Percentiles rank a stretch among this genome's conserved stretches.
phyloP scores from a whole-genome alignment of 805 yeast genomes.

The Candida chauliodis region DNA sequence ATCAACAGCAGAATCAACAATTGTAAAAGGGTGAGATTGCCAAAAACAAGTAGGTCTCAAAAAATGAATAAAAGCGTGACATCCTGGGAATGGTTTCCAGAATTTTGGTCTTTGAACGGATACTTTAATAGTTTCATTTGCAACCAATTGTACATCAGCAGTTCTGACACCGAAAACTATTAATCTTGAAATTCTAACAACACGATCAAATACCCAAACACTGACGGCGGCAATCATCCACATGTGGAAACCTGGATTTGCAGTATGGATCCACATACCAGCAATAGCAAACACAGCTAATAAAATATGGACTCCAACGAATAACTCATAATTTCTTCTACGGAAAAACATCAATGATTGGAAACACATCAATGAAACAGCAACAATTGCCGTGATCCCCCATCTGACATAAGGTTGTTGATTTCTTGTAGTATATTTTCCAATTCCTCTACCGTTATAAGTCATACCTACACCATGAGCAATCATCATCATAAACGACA shows the following conservation, averaged over 20 bases:
- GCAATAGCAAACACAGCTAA: conserved; percentile 43
- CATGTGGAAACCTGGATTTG: conserved; percentile 21
- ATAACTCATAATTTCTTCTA: conserved; percentile 50
- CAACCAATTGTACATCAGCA: conserved; percentile 33
- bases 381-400: conserved; percentile 25
- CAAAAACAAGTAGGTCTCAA: conserved; percentile 39
- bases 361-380: conserved; percentile 41
- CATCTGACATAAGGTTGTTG: conserved; percentile 20
- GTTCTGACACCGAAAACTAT: conserved; percentile 28
- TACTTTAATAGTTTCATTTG: conserved; percentile 45
- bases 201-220: conserved; percentile 36
- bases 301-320: conserved; percentile 27
- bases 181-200: conserved; percentile 28
- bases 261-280: conserved; percentile 54
- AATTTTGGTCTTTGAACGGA: conserved; percentile 44
- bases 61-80: conserved; percentile 38
- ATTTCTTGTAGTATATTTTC: conserved; percentile 30
- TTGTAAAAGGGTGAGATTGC: conserved; percentile 46
- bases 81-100: conserved; percentile 40
- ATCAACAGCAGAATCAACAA: conserved; percentile 18
- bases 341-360: conserved; percentile 53
- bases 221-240: conserved; percentile 29
- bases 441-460: conserved; percentile 34
- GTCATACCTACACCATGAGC: conserved; percentile 62
- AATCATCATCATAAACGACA: conserved; percentile 44